Conservation (phyloP, 2,329 filamentous ascomycete genomes). For the Fusarium chaquense region DNA sequence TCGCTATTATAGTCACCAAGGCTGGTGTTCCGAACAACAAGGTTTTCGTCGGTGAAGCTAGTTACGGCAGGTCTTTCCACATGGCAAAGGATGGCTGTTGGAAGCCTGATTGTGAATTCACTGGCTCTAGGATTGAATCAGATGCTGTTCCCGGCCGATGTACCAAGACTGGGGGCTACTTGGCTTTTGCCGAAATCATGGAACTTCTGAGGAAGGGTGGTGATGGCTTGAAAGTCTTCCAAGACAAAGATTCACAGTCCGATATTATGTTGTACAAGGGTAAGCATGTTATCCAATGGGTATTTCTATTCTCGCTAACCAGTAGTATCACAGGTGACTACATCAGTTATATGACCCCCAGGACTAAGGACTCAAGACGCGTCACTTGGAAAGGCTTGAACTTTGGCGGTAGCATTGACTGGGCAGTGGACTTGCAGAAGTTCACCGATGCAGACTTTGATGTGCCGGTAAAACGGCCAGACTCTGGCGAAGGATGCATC, state of each 20-base stretch:
- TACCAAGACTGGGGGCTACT: conserved; percentile 12
- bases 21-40: conserved; percentile 24
- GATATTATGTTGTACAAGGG: no score
- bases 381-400: not conserved
- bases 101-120: conserved; percentile 11
- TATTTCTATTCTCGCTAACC: not conserved
- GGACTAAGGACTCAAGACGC: not conserved
- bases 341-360: not conserved
- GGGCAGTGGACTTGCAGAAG: not conserved
- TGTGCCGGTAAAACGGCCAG: not conserved
- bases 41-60: conserved; percentile 25
- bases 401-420: conserved; percentile 8
- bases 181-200: conserved; percentile 13
- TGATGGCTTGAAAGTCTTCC: not conserved
- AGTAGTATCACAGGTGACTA: not conserved
- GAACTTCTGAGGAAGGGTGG: not conserved
- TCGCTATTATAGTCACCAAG: conserved; percentile 28
- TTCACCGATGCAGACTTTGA: not conserved
- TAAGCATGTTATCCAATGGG: not conserved
- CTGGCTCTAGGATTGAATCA: conserved; percentile 1
- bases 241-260: not conserved
- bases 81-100: conserved; percentile 44
- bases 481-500: not conserved
- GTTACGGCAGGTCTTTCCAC: conserved; percentile 48
- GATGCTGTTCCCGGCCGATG: conserved; percentile 8